These are phyloP conservation scores for Syzygium malaccense DNA, from an alignment of 441 rosid genomes.

Conservation along the genomic window DNA sequence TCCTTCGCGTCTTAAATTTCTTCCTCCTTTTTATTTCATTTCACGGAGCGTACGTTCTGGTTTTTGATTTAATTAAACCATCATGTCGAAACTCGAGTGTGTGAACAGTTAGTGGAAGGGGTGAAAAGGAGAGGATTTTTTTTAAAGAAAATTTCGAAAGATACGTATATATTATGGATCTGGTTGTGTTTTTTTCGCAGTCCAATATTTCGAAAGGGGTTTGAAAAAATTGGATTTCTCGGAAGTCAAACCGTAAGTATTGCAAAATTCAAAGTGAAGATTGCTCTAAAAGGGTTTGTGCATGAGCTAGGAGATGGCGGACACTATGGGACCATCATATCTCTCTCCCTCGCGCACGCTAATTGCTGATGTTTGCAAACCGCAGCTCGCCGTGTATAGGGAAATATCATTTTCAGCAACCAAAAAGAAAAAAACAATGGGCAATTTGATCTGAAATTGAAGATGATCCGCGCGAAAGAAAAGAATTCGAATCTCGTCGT, in stretches of 20 bases:
- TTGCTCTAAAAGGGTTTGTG: background rate
- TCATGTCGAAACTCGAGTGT: background rate
- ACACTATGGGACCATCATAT: background rate
- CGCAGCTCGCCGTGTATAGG: accelerated
- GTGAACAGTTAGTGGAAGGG: no score
- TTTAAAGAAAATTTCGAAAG: background rate
- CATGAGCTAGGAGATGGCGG: background rate
- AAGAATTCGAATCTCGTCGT: background rate
- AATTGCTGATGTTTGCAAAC: no score
- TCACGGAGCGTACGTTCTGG: no score
- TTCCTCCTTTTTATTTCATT: background rate
- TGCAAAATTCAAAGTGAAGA: background rate
- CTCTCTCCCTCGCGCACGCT: background rate
- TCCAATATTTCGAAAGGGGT: background rate
- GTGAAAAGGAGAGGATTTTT: no score
- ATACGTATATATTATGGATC: no score
- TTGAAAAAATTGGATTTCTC: background rate
- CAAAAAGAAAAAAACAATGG: background rate
- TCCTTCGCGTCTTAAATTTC: background rate
- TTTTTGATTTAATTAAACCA: background rate
- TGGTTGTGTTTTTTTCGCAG: background rate
- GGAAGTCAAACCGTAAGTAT: background rate
- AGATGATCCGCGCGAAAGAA: background rate
- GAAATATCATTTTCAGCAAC: accelerated
- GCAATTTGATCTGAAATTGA: background rate